These are phyloP conservation scores for Tuber melanosporum DNA, from an alignment of 495 filamentous ascomycete species.

Conservation along the genomic window DNA sequence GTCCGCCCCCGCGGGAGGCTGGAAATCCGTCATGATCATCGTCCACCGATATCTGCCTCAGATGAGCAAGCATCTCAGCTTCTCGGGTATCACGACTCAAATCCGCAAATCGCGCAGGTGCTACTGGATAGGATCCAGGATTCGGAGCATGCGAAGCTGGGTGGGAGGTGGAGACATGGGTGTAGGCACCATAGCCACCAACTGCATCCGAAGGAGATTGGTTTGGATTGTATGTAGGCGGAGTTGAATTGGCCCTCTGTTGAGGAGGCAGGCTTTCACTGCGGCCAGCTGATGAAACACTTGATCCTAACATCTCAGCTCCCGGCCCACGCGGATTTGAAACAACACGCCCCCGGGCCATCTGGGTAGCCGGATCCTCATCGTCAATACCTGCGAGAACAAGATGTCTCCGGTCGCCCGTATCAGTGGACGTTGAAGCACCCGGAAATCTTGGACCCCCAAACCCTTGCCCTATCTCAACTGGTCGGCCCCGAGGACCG, in stretches of 20 bases:
- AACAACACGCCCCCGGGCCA: constrained; percentile 37
- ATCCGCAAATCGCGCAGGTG: constrained; percentile 42
- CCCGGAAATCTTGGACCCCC: constrained; percentile 16
- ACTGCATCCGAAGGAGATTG: constrained; percentile 29
- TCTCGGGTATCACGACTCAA: constrained; percentile 44
- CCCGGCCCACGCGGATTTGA: constrained; percentile 36
- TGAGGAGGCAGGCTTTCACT: constrained; percentile 41
- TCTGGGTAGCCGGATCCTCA: constrained; percentile 32
- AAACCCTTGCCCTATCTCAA: constrained; percentile 38
- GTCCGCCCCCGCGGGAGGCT: constrained; percentile 2
- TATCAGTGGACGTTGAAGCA: constrained; percentile 7
- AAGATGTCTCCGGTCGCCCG: constrained; percentile 27
- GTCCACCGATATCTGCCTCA: constrained; percentile 36
- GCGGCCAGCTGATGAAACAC: constrained; percentile 34
- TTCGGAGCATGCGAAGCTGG: constrained; percentile 28
- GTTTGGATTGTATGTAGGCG: constrained; percentile 38
- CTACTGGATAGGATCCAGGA: constrained; percentile 20
- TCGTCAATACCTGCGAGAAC: constrained; percentile 36
- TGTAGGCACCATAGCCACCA: constrained; percentile 39
- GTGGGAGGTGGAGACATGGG: constrained; percentile 36
- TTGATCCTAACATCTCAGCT: constrained; percentile 35
- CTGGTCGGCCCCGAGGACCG: constrained; percentile 30
- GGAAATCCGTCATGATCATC: constrained; percentile 37
- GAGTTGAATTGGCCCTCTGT: constrained; percentile 39
- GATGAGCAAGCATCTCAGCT: constrained; percentile 41